phyloP scores from a whole-genome alignment of 352 stramenopile species.

The Pythium diclinum region DNA sequence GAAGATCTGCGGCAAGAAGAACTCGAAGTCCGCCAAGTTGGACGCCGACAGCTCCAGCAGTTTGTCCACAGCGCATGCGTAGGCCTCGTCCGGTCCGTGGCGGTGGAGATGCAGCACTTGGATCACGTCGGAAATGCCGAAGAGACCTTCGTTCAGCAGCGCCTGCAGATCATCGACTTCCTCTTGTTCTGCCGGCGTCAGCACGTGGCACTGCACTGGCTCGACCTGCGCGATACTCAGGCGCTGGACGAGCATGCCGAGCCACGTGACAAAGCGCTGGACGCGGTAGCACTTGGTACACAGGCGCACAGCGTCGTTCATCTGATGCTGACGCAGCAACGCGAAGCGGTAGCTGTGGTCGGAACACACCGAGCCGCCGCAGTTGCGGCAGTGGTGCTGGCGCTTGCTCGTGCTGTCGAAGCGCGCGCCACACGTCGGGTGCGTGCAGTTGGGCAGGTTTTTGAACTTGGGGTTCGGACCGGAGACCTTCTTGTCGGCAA shows the following conservation, averaged over 20 bases:
- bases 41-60: conserved; percentile 56
- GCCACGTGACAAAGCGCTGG: conserved; percentile 60
- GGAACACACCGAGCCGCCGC: conserved; percentile 71
- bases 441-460: conserved; percentile 50
- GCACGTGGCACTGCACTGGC: conserved; percentile 29
- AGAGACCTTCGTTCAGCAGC: conserved; percentile 49
- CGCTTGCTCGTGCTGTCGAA: conserved; percentile 71
- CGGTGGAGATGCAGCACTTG: conserved; percentile 81
- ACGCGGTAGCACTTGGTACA: conserved; percentile 76
- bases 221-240: conserved; percentile 50
- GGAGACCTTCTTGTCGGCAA: conserved; percentile 54
- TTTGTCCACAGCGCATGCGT: conserved; percentile 65
- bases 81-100: conserved; percentile 71
- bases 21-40: conserved; percentile 79
- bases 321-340: conserved; percentile 57
- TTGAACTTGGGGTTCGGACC: conserved; percentile 66
- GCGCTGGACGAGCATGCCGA: conserved; percentile 66
- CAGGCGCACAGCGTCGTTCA: conserved; percentile 59
- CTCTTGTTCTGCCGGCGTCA: conserved; percentile 56
- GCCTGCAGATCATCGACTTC: conserved; percentile 51
- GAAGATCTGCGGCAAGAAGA: conserved; percentile 82
- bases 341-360: conserved; percentile 77
- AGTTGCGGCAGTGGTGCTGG: conserved; percentile 84
- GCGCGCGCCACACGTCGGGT: conserved; percentile 57
- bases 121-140: conserved; percentile 77